Conservation (phyloP, 129 eudicot species). For the Logfia minima region DNA sequence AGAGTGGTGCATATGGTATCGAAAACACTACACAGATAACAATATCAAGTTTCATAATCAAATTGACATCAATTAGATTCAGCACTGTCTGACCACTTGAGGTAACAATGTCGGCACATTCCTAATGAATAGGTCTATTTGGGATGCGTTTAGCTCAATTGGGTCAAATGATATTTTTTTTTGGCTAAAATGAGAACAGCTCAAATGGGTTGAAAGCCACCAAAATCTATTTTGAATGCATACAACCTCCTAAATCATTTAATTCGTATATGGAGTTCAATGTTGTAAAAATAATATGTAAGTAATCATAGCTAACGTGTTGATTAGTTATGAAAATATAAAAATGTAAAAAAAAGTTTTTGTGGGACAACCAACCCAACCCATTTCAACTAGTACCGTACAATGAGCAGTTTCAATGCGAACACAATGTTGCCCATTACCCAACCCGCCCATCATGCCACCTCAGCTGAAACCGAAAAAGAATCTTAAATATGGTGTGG, state of each 20-base stretch:
- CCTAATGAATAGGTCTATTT: neutral
- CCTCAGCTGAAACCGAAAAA: neutral
- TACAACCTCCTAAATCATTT: neutral
- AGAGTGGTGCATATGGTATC: neutral
- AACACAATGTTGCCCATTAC: no score
- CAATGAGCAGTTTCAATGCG: neutral
- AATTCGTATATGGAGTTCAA: neutral
- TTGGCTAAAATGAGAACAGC: neutral
- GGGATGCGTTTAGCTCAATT: neutral
- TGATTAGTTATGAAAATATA: neutral
- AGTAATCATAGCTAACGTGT: neutral
- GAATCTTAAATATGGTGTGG: neutral
- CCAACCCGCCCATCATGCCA: no score
- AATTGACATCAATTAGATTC: neutral
- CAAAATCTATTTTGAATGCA: neutral
- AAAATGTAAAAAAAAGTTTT: neutral
- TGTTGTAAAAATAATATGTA: neutral
- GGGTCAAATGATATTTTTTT: neutral
- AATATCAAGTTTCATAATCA: slow-evolving; percentile 15
- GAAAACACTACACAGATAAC: neutral
- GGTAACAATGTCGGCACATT: neutral
- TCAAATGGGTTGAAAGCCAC: neutral
- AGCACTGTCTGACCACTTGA: neutral
- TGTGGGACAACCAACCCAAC: neutral
- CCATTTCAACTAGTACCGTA: neutral